phyloP scores from a whole-genome alignment of 1,284 basidiomycete species.

The Marasmius sp. region DNA sequence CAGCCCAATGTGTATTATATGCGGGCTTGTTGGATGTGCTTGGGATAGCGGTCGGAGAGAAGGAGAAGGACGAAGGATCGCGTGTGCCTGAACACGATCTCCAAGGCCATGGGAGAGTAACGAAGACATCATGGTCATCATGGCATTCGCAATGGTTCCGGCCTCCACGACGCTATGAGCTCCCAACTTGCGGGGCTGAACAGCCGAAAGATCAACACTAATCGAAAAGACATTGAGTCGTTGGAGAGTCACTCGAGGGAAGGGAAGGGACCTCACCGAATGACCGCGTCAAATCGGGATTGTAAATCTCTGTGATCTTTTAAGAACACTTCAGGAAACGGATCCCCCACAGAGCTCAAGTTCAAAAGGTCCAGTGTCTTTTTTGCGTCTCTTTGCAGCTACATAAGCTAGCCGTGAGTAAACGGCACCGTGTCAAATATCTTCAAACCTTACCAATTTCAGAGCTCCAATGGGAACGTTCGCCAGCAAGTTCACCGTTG shows the following conservation, averaged over 20 bases:
- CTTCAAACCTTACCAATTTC: conserved; percentile 52
- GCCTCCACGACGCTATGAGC: conserved; percentile 54
- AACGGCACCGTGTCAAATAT: not conserved
- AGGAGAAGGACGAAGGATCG: conserved; percentile 54
- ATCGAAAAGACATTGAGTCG: conserved; percentile 11
- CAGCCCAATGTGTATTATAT: conserved; percentile 69
- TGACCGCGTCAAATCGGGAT: conserved; percentile 65
- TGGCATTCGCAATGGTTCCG: conserved; percentile 57
- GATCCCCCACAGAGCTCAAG: conserved; percentile 49
- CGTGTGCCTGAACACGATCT: conserved; percentile 61
- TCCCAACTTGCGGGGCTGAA: conserved; percentile 45
- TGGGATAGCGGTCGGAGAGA: conserved; percentile 49
- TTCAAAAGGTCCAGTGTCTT: conserved; percentile 68
- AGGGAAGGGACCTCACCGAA: conserved; percentile 43
- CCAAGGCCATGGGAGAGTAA: conserved; percentile 70
- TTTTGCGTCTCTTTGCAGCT: conserved; percentile 79
- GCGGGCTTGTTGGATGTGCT: conserved; percentile 44
- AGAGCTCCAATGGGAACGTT: conserved; percentile 73
- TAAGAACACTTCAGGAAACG: conserved; percentile 78
- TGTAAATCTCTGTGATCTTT: conserved; percentile 62
- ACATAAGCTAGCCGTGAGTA: conserved; percentile 1
- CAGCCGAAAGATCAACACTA: conserved; percentile 64
- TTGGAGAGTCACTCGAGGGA: not conserved
- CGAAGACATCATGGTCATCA: conserved; percentile 54
- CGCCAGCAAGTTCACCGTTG: conserved; percentile 80